phyloP scores from a whole-genome alignment of 495 filamentous ascomycete genomes.

The Neurospora sp. region DNA sequence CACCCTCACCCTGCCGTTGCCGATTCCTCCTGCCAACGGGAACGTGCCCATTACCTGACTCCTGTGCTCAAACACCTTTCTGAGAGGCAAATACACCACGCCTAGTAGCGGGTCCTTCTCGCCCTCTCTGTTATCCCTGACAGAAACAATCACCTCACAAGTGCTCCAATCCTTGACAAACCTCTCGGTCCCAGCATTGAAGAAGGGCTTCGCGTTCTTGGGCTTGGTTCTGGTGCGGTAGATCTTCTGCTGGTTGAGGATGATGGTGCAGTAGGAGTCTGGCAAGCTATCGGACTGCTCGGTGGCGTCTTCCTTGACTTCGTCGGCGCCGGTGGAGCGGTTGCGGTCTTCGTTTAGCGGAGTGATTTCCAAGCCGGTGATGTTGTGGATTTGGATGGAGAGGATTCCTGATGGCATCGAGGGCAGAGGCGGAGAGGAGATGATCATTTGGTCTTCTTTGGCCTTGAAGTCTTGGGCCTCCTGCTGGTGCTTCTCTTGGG shows the following conservation, averaged over 20 bases:
- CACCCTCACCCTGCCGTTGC: slow-evolving; percentile 54
- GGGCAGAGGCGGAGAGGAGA: slow-evolving; percentile 45
- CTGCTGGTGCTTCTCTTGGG: slow-evolving; percentile 49
- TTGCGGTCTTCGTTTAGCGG: slow-evolving; percentile 32
- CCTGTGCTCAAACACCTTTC: slow-evolving; percentile 42
- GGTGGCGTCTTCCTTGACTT: slow-evolving; percentile 43
- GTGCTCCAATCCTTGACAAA: slow-evolving; percentile 57
- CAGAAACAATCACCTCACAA: slow-evolving; percentile 53
- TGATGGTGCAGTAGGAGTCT: slow-evolving; percentile 57
- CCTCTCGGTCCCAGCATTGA: slow-evolving; percentile 65
- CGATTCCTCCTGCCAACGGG: slow-evolving; percentile 55
- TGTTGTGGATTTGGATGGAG: slow-evolving; percentile 62
- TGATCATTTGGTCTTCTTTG: slow-evolving; percentile 42
- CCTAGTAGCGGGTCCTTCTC: slow-evolving; percentile 60
- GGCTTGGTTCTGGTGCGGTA: slow-evolving; percentile 65
- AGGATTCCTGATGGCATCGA: slow-evolving; percentile 53
- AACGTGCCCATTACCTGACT: slow-evolving; percentile 53
- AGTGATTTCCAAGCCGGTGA: slow-evolving; percentile 55
- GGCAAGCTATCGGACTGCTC: slow-evolving; percentile 53
- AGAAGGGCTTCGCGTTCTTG: slow-evolving; percentile 67
- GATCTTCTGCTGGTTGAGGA: slow-evolving; percentile 60
- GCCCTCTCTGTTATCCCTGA: slow-evolving; percentile 53
- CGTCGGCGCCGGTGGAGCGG: slow-evolving; percentile 22
- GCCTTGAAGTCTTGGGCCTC: slow-evolving; percentile 50
- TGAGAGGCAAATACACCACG: slow-evolving; percentile 53